phyloP scores from a whole-genome alignment of 192 early-diverging fungal genomes.

The Rhizophagus prolifer region DNA sequence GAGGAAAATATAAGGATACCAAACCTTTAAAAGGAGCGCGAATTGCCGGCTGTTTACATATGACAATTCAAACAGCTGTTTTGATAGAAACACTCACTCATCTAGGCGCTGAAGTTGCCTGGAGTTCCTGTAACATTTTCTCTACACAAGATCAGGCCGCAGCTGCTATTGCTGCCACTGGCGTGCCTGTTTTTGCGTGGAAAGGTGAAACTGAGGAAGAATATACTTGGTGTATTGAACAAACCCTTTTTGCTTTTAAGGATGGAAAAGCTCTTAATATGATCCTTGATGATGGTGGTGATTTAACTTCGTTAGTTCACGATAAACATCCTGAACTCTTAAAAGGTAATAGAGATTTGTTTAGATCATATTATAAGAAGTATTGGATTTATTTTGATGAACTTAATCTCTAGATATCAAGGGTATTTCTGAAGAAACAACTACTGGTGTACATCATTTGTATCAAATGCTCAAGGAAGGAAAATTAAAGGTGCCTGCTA shows the following conservation, averaged over 20 bases:
- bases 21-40: slow-evolving; percentile 94
- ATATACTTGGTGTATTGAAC: slow-evolving; percentile 98
- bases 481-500: slow-evolving; percentile 96
- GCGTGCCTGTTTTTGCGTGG: slow-evolving; percentile 97
- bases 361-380: not conserved
- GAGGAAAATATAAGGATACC: slow-evolving; percentile 85
- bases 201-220: slow-evolving; percentile 99
- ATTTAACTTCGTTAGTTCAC: slow-evolving; percentile 95
- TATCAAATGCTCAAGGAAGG: slow-evolving; percentile 98
- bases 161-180: slow-evolving; percentile 94
- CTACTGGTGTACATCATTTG: slow-evolving; percentile 99
- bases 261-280: slow-evolving; percentile 93
- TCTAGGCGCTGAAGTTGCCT: slow-evolving; percentile 91
- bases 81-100: slow-evolving; percentile 95
- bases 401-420: slow-evolving; percentile 54
- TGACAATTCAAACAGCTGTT: slow-evolving; percentile 99
- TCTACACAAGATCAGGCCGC: slow-evolving; percentile 99
- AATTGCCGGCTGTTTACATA: slow-evolving; percentile 97
- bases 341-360: slow-evolving; percentile 32
- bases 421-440: slow-evolving; percentile 99
- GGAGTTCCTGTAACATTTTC: slow-evolving; percentile 76
- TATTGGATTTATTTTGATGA: not conserved
- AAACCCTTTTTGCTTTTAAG: slow-evolving; percentile 90
- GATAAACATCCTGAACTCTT: slow-evolving; percentile 92
- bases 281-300: slow-evolving; percentile 99